Evolutionary conservation across 441 rosid genomes (phyloP), one percentile per base, ranked within the genome.

Genomic region (Gossypium gossypioides): DNA sequence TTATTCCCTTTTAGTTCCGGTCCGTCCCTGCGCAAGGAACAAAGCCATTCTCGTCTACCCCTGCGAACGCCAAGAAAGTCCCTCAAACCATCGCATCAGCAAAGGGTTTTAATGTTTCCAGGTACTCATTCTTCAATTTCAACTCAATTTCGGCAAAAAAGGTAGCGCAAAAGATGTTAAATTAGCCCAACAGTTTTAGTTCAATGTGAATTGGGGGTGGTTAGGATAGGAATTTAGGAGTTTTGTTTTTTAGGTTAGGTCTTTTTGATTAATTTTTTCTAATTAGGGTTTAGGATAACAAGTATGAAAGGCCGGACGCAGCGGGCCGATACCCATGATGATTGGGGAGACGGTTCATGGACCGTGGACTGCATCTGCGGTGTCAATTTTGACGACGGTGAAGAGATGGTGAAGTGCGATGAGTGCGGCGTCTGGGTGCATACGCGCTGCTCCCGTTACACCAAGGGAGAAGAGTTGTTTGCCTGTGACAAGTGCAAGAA

Each of bases 361-460:
- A 96, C 93, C 51, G 99, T 96, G 59, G 99, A 96, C 85, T 96
- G 98, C 77, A 86, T 89, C 2, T 96, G 99, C 64, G 99, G 98
- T 51, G 98, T 96, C 64, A 90, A 80, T 70, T 91, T 87, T 21
- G 99, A 96, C 55, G 99, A 96, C 72, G 99, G 99, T 27, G 96
- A 91, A 76, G 99, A 96, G 89, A 96, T 96, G 99, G 98, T 96
- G 66, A 90, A 92, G 74, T 91, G 98, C 65, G 99, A 91, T 12
- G 99, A 92, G 77, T 95, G 96, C 68, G 97, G 97, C 57, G 97
- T 92, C 44, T 95, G 99, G 99, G 99, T 92, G 58, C 99, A 96
- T 78, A 96, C 99, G 8, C 95, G 99, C 9, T 96, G 98, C 76
- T 96, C 97, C 0, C 84, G 89, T 61, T 96, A 88, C 37, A 94